A percentile compares a stretch with the other conserved stretches of the same genome.
Conservation (phyloP, 495 filamentous ascomycete genomes). For the Neurospora tetraspora region DNA sequence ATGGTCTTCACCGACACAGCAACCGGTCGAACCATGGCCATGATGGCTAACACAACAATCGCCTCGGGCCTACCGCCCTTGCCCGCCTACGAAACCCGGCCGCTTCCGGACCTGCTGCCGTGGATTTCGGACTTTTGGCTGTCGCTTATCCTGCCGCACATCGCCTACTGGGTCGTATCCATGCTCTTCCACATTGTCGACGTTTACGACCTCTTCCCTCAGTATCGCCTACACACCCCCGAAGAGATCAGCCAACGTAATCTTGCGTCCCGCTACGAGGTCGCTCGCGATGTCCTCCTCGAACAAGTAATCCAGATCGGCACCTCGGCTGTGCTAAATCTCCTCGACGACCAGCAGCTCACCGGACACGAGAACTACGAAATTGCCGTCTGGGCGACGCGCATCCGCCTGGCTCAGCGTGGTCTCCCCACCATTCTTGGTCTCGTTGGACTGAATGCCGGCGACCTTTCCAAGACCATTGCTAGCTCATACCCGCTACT, state of each 20-base stretch:
- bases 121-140: slow-evolving; percentile 74
- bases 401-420: slow-evolving; percentile 60
- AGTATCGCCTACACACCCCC: slow-evolving; percentile 87
- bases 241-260: slow-evolving; percentile 80
- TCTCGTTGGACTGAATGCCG: slow-evolving; percentile 47
- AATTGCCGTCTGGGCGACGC: slow-evolving; percentile 69
- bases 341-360: slow-evolving; percentile 54
- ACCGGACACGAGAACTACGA: slow-evolving; percentile 73
- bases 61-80: slow-evolving; percentile 58
- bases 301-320: slow-evolving; percentile 82
- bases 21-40: slow-evolving; percentile 13
- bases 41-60: slow-evolving; percentile 37
- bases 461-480: slow-evolving; percentile 44
- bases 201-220: slow-evolving; percentile 66
- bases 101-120: slow-evolving; percentile 59
- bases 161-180: slow-evolving; percentile 85
- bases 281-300: slow-evolving; percentile 75
- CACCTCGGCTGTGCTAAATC: slow-evolving; percentile 48
- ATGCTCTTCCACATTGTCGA: slow-evolving; percentile 80
- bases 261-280: slow-evolving; percentile 70
- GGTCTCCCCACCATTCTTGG: slow-evolving; percentile 50
- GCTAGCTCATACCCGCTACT: slow-evolving; percentile 48
- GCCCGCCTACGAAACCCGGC: slow-evolving; percentile 57
- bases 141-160: slow-evolving; percentile 60
- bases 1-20: neutral